Evolutionary conservation across 2,329 filamentous ascomycete species (phyloP), one percentile per base, ranked within the genome.

Genomic region (Trichoderma asperellum): DNA sequence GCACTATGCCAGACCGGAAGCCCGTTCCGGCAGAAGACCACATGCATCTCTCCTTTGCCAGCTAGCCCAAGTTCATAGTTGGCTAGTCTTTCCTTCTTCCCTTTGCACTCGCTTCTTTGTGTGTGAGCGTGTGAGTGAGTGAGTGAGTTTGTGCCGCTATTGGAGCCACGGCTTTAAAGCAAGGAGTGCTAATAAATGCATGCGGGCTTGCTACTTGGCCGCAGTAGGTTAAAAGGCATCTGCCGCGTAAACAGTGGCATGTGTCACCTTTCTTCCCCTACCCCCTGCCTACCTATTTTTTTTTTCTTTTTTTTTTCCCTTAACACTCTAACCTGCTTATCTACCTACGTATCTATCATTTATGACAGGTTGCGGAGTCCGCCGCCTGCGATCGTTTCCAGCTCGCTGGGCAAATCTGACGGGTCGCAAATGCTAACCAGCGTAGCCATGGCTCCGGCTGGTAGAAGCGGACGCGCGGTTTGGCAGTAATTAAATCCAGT

Each of bases 371-470:
- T 47, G n/a, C 47, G 35, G 40, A 43, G 40, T 43, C 40, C 37
- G 52, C 67, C 52, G 67, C 52, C 52, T 49, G 67, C 49, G 67
- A 68, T 68, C 67, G 58, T 35, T 57, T 53, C 61, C 67, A 68
- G 67, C 67, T 53, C 37, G 29, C 37, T 61, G 66, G 57, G 40
- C 40, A 49, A 53, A 61, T 68, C 58, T 56, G 40, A 57, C 56
- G 56, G 49, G 60, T 68, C 59, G 58, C 35, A 43, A 43, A 24
- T 68, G 37, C 24, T 32, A 29, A 18, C 35, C 18, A 16, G 43
- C 14, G 43, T 32, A 21, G 29, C 32, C 35, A 68, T 43, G 49
- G 66, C 66, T 56, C 61, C 57, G 66, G 66, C 57, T 62, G 43
- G 55, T 68, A 21, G 47, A 52, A 49, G 55, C 55, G 37, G 61